These are phyloP conservation scores for Boletus nobilissimus DNA, from an alignment of 1,284 basidiomycete species.

Conservation along the genomic window DNA sequence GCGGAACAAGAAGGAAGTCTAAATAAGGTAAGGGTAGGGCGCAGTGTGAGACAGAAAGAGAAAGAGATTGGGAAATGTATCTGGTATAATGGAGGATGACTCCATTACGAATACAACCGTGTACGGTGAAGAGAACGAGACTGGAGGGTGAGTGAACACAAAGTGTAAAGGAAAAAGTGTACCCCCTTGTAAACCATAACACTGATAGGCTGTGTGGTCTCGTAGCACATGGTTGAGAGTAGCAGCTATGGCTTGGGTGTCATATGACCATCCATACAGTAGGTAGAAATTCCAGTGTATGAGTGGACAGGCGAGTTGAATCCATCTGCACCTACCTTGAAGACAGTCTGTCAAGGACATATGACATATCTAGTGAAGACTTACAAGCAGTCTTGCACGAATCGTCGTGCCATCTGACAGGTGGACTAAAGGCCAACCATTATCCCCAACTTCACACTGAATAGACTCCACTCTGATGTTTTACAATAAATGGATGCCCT, in stretches of 20 bases:
- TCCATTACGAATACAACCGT: no score
- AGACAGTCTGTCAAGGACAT: slow-evolving; percentile 26
- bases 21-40: no score
- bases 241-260: slow-evolving; percentile 91
- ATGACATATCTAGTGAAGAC: slow-evolving; percentile 34
- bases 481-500: slow-evolving; percentile 67
- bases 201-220: slow-evolving; percentile 89
- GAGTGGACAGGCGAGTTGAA: slow-evolving; percentile 92
- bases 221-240: slow-evolving; percentile 81
- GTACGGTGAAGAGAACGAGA: no score
- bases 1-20: no score
- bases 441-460: slow-evolving; percentile 54
- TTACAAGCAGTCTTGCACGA: slow-evolving; percentile 77
- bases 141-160: no score
- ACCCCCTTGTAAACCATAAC: no score
- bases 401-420: slow-evolving; percentile 71
- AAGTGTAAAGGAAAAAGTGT: no score
- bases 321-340: slow-evolving; percentile 93
- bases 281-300: slow-evolving; percentile 88
- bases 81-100: no score
- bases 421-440: slow-evolving; percentile 78
- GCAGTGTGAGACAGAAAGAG: no score
- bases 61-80: no score
- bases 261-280: slow-evolving; percentile 94
- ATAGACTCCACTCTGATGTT: slow-evolving; percentile 77